These are phyloP conservation scores for Rhizopus microsporus DNA, from an alignment of 371 early-diverging fungal genomes.

Conservation along the genomic window DNA sequence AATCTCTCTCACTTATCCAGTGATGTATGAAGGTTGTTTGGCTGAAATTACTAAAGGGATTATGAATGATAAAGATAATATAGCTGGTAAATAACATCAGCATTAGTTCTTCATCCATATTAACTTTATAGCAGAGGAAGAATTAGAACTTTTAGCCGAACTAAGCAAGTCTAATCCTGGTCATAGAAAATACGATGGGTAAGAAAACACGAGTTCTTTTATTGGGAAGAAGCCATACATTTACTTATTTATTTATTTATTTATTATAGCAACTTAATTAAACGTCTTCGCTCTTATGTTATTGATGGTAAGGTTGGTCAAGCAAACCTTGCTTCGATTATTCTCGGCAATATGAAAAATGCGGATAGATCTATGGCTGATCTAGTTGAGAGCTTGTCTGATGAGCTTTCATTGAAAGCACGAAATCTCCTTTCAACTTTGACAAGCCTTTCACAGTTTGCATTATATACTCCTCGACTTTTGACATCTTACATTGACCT, in stretches of 20 bases:
- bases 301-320: conserved; percentile 49
- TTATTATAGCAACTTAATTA: conserved; percentile 30
- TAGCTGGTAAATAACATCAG: conserved; percentile 1
- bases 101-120: neutral
- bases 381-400: conserved; percentile 21
- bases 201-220: too few species aligned
- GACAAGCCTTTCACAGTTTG: conserved; percentile 58
- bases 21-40: conserved; percentile 15
- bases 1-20: conserved; percentile 21
- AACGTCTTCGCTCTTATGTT: conserved; percentile 46
- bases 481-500: conserved; percentile 46
- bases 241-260: neutral
- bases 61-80: conserved; percentile 11
- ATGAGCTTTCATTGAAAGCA: conserved; percentile 23
- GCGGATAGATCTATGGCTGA: conserved; percentile 6
- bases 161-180: conserved; percentile 59
- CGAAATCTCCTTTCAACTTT: conserved; percentile 48
- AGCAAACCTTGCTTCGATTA: conserved; percentile 64
- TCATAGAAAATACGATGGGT: conserved; percentile 42
- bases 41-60: conserved; percentile 17
- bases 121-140: conserved; percentile 48
- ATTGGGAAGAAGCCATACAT: neutral
- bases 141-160: conserved; percentile 64
- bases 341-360: conserved; percentile 54
- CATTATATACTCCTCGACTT: conserved; percentile 48